phyloP scores from a whole-genome alignment of 768 basidiomycete species.

The Crucibulum laeve region DNA sequence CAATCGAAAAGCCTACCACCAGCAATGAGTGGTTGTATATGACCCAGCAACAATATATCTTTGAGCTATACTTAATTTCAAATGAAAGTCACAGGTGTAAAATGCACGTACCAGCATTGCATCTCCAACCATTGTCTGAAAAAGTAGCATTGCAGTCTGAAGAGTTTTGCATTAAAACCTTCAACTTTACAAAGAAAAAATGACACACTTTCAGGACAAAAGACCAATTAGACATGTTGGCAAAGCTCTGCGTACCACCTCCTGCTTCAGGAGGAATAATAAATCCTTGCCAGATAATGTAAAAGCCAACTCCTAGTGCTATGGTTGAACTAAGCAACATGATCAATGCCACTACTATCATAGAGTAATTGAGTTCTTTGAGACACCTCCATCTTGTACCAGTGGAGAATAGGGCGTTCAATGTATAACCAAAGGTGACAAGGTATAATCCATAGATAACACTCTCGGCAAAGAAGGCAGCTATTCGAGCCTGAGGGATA shows the following conservation, averaged over 20 bases:
- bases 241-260: slow-evolving; percentile 4
- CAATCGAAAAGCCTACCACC: slow-evolving; percentile 9
- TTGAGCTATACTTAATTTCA: background rate
- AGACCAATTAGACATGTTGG: too few species aligned
- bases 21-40: slow-evolving; percentile 13
- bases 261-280: slow-evolving; percentile 8
- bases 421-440: slow-evolving; percentile 7
- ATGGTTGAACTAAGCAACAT: slow-evolving; percentile 6
- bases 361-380: slow-evolving; percentile 6
- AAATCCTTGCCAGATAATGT: slow-evolving; percentile 9
- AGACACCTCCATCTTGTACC: background rate
- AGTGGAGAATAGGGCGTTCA: slow-evolving; percentile 4
- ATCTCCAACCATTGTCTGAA: slow-evolving; percentile 10
- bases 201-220: slow-evolving; percentile 6
- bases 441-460: slow-evolving; percentile 10
- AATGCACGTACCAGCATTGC: slow-evolving; percentile 7
- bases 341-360: slow-evolving; percentile 3
- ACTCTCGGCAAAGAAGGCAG: too few species aligned
- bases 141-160: slow-evolving; percentile 6
- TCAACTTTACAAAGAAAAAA: background rate
- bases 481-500: too few species aligned
- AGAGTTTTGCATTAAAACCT: background rate
- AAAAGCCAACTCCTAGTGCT: slow-evolving; percentile 6
- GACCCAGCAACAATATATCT: slow-evolving; percentile 19
- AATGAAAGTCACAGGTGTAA: background rate